Conservation (phyloP, 768 basidiomycete genomes). For the Boletellus ananas region DNA sequence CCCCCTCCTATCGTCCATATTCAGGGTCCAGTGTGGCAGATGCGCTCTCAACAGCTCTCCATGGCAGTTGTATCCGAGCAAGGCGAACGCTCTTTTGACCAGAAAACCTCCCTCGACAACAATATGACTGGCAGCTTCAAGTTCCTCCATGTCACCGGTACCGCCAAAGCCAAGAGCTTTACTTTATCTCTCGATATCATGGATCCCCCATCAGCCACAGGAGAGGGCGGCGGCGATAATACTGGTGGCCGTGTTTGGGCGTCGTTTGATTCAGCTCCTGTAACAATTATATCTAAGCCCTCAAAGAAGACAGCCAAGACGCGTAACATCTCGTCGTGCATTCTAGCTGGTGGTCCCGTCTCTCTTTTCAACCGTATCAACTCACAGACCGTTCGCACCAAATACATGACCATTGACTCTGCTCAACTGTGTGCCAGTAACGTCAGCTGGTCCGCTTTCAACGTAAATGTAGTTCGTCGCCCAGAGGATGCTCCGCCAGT, state of each 20-base stretch:
- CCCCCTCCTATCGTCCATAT: conserved; percentile 93
- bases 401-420: conserved; percentile 93
- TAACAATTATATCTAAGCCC: conserved; percentile 94
- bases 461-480: conserved; percentile 81
- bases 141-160: conserved; percentile 84
- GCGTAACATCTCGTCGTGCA: conserved; percentile 86
- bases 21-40: conserved; percentile 82
- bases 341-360: conserved; percentile 84
- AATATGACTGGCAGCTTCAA: conserved; percentile 89
- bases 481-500: conserved; percentile 60
- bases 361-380: conserved; percentile 96
- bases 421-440: conserved; percentile 85
- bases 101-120: conserved; percentile 78
- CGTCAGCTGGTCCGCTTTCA: conserved; percentile 90
- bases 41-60: conserved; percentile 74
- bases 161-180: conserved; percentile 88
- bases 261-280: conserved; percentile 86
- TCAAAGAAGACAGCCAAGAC: conserved; percentile 97
- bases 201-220: conserved; percentile 58
- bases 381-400: conserved; percentile 93
- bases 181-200: conserved; percentile 81
- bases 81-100: conserved; percentile 80
- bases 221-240: conserved; percentile 33
- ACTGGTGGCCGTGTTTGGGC: conserved; percentile 76
- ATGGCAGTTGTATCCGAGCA: conserved; percentile 85